These are phyloP conservation scores for Taxillus chinensis DNA, from an alignment of 164 flowering plant genomes.

Conservation along the genomic window DNA sequence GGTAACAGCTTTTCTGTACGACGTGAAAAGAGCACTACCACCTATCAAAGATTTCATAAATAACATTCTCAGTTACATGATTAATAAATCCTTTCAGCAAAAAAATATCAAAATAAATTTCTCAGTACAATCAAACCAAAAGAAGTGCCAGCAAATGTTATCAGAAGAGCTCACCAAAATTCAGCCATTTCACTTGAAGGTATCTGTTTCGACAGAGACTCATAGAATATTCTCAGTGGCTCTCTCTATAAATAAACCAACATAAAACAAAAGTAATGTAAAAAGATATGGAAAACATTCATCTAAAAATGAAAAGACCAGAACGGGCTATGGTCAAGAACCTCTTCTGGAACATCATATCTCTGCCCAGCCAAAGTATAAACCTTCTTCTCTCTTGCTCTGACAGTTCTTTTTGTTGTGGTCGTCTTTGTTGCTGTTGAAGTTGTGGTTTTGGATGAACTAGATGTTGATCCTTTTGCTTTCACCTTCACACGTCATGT, in stretches of 20 bases:
- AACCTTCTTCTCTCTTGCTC: slow-evolving; percentile 65
- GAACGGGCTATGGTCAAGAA: slow-evolving; percentile 11
- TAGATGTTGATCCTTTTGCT: slow-evolving; percentile 24
- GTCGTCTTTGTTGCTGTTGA: slow-evolving; percentile 6
- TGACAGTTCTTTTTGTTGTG: slow-evolving; percentile 20
- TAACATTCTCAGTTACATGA: not conserved
- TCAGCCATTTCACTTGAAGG: slow-evolving; percentile 99
- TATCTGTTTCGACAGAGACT: slow-evolving; percentile 74
- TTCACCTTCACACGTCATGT: slow-evolving; percentile 43
- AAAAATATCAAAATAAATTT: not conserved
- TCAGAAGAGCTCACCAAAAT: slow-evolving; percentile 54
- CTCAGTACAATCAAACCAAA: not conserved
- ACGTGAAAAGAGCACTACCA: too few species aligned
- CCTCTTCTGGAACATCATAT: slow-evolving; percentile 93
- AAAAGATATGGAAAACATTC: not conserved
- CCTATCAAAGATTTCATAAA: not conserved
- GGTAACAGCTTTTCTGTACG: too few species aligned
- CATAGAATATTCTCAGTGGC: slow-evolving; percentile 89
- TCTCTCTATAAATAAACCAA: slow-evolving; percentile 57
- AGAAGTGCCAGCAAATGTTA: not conserved
- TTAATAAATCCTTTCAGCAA: not conserved
- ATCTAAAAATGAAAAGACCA: not conserved
- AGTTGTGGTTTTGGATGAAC: slow-evolving; percentile 42
- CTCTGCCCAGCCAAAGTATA: slow-evolving; percentile 78
- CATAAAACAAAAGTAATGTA: not conserved